phyloP scores from a whole-genome alignment of 345 rosid genomes.

The Melaleuca alternifolia region DNA sequence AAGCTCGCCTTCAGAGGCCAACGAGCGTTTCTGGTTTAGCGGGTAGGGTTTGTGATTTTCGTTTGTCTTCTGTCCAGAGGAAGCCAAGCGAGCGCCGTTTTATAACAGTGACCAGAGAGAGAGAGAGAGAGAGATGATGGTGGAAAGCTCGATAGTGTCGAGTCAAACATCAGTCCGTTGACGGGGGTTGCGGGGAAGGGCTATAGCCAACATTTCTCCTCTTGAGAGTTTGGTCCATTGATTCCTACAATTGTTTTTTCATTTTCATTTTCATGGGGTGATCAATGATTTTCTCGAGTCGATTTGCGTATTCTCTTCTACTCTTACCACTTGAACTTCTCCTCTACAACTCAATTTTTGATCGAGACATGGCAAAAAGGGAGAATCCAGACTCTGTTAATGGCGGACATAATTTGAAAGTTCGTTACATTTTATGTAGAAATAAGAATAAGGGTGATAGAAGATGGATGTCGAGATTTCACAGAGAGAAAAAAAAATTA shows the following conservation, averaged over 20 bases:
- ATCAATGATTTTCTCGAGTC: not conserved
- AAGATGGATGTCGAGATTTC: not conserved
- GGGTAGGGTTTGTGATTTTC: not conserved
- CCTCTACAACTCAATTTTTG: not conserved
- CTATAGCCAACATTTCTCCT: not conserved
- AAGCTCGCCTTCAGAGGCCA: not conserved
- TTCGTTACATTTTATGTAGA: rapidly evolving
- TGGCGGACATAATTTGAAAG: rapidly evolving
- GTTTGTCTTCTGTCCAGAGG: too few relatives aligned
- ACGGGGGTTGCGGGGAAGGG: too few relatives aligned
- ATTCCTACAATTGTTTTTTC: not conserved
- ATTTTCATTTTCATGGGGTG: not conserved
- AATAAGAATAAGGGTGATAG: rapidly evolving
- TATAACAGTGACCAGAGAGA: not conserved
- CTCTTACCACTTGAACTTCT: too few relatives aligned
- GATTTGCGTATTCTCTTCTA: not conserved
- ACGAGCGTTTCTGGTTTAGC: not conserved
- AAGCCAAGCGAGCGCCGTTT: not conserved
- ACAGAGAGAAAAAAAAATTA: too few relatives aligned
- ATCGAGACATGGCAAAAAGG: too few relatives aligned
- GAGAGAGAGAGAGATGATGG: too few relatives aligned
- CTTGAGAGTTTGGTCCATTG: rapidly evolving
- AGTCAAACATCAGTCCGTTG: not conserved
- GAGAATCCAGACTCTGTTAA: not conserved
- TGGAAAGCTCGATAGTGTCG: not conserved